Evolutionary conservation across 257 asterid species (phyloP).

Genomic region (Paraleonurus japonicus): DNA sequence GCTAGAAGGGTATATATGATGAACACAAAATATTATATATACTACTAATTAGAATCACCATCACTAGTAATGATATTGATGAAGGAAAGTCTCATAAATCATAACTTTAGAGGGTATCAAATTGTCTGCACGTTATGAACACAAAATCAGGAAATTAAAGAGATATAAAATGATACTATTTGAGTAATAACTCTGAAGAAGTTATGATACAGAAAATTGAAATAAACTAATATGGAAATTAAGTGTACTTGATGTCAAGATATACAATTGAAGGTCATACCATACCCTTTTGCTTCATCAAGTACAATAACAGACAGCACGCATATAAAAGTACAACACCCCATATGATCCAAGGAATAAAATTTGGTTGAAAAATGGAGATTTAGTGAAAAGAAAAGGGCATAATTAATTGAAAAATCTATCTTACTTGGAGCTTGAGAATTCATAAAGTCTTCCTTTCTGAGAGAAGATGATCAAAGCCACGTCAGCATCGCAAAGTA

Average conservation of each 20-base stretch:
- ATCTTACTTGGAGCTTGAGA: constrained; percentile 65
- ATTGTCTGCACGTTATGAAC: not conserved
- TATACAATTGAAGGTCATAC: not conserved
- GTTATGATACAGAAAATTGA: not conserved
- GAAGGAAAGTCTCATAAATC: not conserved
- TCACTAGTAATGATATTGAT: too few relatives aligned
- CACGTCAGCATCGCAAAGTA: constrained; percentile 72
- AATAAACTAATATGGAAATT: not conserved
- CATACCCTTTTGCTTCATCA: not conserved
- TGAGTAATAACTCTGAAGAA: too few relatives aligned
- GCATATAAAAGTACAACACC: not conserved
- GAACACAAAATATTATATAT: not conserved
- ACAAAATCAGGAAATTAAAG: too few relatives aligned
- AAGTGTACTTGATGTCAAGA: not conserved
- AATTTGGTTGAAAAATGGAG: not conserved
- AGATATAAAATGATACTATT: not conserved
- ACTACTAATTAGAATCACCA: not conserved
- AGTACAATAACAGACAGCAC: not conserved
- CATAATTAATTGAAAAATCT: too few relatives aligned
- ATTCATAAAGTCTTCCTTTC: constrained; percentile 65
- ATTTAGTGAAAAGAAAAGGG: not conserved
- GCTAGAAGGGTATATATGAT: too few relatives aligned
- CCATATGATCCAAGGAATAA: not conserved
- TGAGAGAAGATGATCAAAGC: constrained; percentile 76
- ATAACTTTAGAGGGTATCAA: not conserved